These are phyloP conservation scores for Mucor mucedo DNA, from an alignment of 371 early-diverging fungal species.

Conservation along the genomic window DNA sequence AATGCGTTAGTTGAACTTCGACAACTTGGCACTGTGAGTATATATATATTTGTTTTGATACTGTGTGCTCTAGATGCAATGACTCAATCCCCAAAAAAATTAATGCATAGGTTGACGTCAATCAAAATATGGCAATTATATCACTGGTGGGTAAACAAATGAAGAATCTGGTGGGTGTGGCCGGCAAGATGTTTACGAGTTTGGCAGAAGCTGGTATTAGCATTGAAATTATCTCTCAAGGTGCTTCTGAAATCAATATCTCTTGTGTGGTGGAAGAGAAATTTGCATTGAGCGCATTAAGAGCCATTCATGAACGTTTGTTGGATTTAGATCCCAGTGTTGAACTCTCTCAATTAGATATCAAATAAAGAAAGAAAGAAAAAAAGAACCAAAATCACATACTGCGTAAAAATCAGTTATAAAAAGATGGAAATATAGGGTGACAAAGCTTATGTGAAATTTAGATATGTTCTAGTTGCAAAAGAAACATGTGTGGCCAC, in stretches of 20 bases:
- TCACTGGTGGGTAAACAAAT: conserved; percentile 96
- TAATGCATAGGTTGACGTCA: conserved; percentile 62
- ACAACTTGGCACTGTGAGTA: conserved; percentile 73
- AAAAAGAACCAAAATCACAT: too few relatives aligned
- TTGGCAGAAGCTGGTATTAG: conserved; percentile 89
- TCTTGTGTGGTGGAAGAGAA: conserved; percentile 89
- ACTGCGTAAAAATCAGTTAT: too few relatives aligned
- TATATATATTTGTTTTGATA: too few relatives aligned
- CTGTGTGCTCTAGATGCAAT: too few relatives aligned
- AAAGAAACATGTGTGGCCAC: too few relatives aligned
- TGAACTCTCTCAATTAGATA: conserved; percentile 15
- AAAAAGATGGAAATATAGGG: too few relatives aligned
- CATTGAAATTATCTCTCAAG: conserved; percentile 98
- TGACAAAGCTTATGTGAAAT: too few relatives aligned
- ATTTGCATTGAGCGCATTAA: conserved; percentile 75
- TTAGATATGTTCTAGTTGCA: too few relatives aligned
- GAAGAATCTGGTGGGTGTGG: conserved; percentile 93
- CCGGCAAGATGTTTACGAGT: conserved; percentile 92
- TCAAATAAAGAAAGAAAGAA: too few relatives aligned
- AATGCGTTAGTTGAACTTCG: conserved; percentile 70
- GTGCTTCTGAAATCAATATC: conserved; percentile 96
- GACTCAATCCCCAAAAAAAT: too few relatives aligned
- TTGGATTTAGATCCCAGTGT: conserved; percentile 44
- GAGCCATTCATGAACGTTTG: conserved; percentile 86
- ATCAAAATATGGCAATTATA: conserved; percentile 89